Conservation (phyloP, 768 basidiomycete genomes). For the Boletellus ananiceps region DNA sequence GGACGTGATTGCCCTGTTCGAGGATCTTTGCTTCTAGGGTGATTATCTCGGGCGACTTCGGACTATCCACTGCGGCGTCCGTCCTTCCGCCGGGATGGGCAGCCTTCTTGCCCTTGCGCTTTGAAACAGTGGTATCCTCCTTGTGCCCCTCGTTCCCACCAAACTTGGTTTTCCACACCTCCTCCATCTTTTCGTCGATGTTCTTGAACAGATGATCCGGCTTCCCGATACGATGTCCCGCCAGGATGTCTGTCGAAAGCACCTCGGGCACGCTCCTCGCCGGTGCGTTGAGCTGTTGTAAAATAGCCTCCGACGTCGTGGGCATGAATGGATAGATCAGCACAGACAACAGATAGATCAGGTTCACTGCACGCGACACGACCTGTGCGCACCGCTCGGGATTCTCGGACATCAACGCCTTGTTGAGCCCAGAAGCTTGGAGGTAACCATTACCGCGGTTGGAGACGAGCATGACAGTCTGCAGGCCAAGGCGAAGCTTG, state of each 20-base stretch:
- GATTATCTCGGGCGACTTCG: conserved; percentile 68
- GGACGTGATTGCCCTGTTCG: conserved; percentile 71
- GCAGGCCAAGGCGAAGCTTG: conserved; percentile 83
- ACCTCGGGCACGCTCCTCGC: conserved; percentile 71
- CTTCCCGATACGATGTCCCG: conserved; percentile 78
- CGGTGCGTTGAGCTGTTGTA: conserved; percentile 86
- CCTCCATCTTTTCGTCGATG: conserved; percentile 88
- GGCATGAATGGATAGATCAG: conserved; percentile 97
- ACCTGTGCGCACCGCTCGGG: conserved; percentile 88
- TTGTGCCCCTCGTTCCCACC: conserved; percentile 54
- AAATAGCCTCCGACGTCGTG: conserved; percentile 72
- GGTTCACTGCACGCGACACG: conserved; percentile 82
- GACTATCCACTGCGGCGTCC: conserved; percentile 40
- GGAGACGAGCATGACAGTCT: conserved; percentile 87
- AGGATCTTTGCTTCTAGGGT: conserved; percentile 71
- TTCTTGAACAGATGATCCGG: conserved; percentile 91
- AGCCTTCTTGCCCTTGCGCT: conserved; percentile 53
- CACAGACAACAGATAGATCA: conserved; percentile 86
- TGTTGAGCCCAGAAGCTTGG: conserved; percentile 88
- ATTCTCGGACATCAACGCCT: conserved; percentile 76
- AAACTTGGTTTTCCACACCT: conserved; percentile 76
- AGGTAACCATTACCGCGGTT: conserved; percentile 89
- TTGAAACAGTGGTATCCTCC: conserved; percentile 40
- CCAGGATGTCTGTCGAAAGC: conserved; percentile 77
- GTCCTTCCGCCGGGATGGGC: conserved; percentile 45